Conservation (phyloP, 345 rosid genomes). For the Hypericum perforatum region DNA sequence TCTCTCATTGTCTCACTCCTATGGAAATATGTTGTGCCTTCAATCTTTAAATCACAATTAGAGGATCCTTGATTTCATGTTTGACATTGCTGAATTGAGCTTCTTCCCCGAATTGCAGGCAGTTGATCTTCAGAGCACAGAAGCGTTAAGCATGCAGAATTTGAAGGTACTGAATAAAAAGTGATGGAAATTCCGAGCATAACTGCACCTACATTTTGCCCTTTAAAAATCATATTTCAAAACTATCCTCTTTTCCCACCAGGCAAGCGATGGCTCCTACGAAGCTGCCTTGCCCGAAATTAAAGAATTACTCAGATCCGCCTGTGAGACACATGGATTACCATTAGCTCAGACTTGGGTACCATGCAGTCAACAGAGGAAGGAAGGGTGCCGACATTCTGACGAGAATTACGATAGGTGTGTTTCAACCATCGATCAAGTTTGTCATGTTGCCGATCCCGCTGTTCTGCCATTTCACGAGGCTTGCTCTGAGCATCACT, state of each 20-base stretch:
- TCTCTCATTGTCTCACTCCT: too few relatives aligned
- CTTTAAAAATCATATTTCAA: constrained; percentile 5
- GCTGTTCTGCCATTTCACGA: constrained; percentile 51
- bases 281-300: constrained; percentile 48
- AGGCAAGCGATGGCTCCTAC: constrained; percentile 46
- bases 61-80: too few relatives aligned
- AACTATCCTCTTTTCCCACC: constrained; percentile 12
- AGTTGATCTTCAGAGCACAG: constrained; percentile 71
- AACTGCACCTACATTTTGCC: constrained; percentile 4
- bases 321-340: constrained; percentile 16
- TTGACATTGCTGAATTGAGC: not conserved
- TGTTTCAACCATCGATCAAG: constrained; percentile 71
- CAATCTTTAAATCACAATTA: too few relatives aligned
- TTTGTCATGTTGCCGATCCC: constrained; percentile 58
- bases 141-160: constrained; percentile 23
- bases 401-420: constrained; percentile 58
- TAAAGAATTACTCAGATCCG: not conserved
- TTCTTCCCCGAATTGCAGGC: constrained; percentile 36
- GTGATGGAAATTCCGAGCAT: constrained; percentile 5
- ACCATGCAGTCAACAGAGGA: constrained; percentile 62
- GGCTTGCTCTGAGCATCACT: constrained; percentile 94
- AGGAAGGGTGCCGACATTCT: constrained; percentile 72
- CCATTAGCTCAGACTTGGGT: constrained; percentile 92
- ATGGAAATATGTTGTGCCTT: too few relatives aligned
- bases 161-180: constrained; percentile 42